Percentiles rank a stretch among this genome's conserved stretches.
Conservation (phyloP, 805 yeast species). For the Yarrowia alimentaria region DNA sequence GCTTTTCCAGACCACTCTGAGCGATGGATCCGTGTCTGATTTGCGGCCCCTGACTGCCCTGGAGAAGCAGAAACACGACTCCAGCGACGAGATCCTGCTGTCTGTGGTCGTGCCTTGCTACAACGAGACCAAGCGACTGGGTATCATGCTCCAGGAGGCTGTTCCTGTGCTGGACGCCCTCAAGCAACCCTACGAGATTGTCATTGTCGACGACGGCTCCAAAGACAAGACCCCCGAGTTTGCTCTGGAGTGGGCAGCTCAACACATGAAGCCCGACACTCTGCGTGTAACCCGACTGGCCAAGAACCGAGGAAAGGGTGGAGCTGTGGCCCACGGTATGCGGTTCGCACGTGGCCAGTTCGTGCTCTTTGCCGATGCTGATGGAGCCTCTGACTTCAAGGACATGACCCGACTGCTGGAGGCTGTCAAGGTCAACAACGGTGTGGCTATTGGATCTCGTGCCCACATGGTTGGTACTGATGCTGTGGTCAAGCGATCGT, state of each 20-base stretch:
- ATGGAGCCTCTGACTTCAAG: conserved; percentile 84
- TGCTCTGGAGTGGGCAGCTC: conserved; percentile 60
- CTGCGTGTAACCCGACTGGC: conserved; percentile 69
- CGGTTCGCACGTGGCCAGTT: conserved; percentile 68
- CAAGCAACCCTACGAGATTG: conserved; percentile 58
- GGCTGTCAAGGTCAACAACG: conserved; percentile 48
- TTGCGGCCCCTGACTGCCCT: conserved; percentile 3
- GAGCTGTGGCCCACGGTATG: conserved; percentile 94
- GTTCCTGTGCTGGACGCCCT: conserved; percentile 50
- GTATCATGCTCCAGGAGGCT: conserved; percentile 42
- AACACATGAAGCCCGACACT: conserved; percentile 55
- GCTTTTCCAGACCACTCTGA: conserved; percentile 7
- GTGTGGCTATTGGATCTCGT: conserved; percentile 84
- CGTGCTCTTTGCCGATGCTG: conserved; percentile 92
- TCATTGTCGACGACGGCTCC: conserved; percentile 92
- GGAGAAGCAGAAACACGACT: conserved; percentile 1
- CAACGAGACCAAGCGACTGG: conserved; percentile 76
- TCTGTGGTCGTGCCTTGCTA: conserved; percentile 92
- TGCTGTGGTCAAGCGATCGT: conserved; percentile 92
- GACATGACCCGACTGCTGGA: conserved; percentile 58
- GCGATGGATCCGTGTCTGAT: conserved; percentile 7
- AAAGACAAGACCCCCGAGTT: conserved; percentile 71
- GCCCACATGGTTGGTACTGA: conserved; percentile 96
- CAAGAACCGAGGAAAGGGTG: conserved; percentile 89
- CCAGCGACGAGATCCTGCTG: conserved; percentile 47